Evolutionary conservation across 371 early-diverging fungal genomes (phyloP), one percentile per base, ranked within the genome.

Genomic region (Mucor mucedo): DNA sequence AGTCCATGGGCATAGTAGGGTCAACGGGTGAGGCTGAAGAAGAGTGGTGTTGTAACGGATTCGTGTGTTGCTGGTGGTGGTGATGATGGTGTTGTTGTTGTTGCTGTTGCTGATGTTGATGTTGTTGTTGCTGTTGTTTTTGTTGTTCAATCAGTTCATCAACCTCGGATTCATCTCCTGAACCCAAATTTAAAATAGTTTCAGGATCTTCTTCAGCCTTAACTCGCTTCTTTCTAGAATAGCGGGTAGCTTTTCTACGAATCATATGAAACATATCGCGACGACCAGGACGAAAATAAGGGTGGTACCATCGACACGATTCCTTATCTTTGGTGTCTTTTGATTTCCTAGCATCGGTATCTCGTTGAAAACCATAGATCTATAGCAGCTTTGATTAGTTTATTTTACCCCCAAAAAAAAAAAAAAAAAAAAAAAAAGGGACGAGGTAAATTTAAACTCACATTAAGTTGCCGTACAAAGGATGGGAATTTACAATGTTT

Each of bases 401-500:
- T n/a, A n/a, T n/a, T n/a, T n/a, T n/a, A n/a, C n/a, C n/a, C n/a
- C n/a, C n/a, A n/a, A n/a, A n/a, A n/a, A n/a, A n/a, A n/a, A n/a
- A n/a, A 21, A 27, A 54, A 30, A 42, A 42, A 42, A 42, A 42
- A 42, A 14, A 42, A 13, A 13, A 42, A 42, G 4, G 42, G 3
- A 42, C 2, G 4, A 13, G 3, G 3, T 11, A 42, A 42, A 13
- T 7, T 33, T 39, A 14, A 39, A 49, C 68, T 70, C 78, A 80
- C 83, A 63, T 83, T 83, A 9, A 83, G 69, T 62, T 83, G 84
- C 54, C 84, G 75, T 41, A 83, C 84, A 71, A 83, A 83, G 2
- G 84, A 83, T 33, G 81, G 73, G 58, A 83, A 83, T 72, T 83
- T 83, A 59, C 84, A 83, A 63, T 83, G 84, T 45, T 83, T 83